phyloP scores from a whole-genome alignment of 2,329 filamentous ascomycete species.

The Cryphonectria naterciae region DNA sequence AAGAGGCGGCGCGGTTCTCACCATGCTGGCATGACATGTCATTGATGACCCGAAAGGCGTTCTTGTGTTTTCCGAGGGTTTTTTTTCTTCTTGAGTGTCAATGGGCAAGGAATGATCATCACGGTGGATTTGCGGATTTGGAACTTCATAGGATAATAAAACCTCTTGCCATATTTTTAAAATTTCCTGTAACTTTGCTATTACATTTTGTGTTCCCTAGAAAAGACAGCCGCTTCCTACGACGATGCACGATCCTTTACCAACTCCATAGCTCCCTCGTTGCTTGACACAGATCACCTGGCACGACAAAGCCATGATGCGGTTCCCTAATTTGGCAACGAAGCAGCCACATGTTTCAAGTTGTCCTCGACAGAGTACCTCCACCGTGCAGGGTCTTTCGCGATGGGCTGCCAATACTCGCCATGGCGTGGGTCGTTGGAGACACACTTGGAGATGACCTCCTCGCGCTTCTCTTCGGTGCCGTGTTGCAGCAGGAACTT shows the following conservation, averaged over 20 bases:
- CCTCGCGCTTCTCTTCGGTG: slow-evolving; percentile 86
- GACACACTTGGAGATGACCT: slow-evolving; percentile 80
- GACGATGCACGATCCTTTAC: not conserved
- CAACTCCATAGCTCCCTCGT: not conserved
- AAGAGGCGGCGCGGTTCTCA: not conserved
- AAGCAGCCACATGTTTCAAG: slow-evolving; percentile 73
- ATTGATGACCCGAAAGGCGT: slow-evolving; percentile 14
- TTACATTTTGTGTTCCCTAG: not conserved
- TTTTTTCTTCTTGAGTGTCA: not conserved
- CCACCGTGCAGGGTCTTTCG: slow-evolving; percentile 85
- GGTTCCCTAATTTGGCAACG: slow-evolving; percentile 33
- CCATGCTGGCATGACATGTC: not conserved
- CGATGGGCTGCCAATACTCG: slow-evolving; percentile 84
- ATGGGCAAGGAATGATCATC: not conserved
- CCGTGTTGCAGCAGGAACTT: slow-evolving; percentile 92
- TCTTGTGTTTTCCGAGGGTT: slow-evolving; percentile 9
- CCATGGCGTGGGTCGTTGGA: slow-evolving; percentile 88
- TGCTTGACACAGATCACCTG: not conserved
- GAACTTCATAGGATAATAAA: not conserved
- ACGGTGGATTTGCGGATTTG: not conserved
- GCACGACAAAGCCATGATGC: not conserved
- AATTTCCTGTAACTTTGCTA: not conserved
- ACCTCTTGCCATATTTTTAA: not conserved
- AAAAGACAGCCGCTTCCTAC: not conserved
- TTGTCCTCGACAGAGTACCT: slow-evolving; percentile 77